Evolutionary conservation across 345 rosid species (phyloP).

Genomic region (Gynandropsis gynandra): DNA sequence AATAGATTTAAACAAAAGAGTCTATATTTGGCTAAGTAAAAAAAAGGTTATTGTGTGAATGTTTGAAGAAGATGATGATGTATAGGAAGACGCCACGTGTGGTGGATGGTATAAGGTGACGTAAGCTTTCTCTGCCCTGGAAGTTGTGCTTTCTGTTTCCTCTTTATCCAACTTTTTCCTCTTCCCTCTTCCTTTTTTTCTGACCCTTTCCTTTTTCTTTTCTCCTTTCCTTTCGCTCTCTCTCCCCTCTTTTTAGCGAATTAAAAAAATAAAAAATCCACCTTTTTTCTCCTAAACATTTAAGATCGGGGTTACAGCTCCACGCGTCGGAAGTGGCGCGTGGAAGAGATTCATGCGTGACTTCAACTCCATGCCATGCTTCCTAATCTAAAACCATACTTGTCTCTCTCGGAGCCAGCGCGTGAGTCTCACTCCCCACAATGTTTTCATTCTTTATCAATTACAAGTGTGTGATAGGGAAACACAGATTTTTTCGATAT

Average conservation of each 20-base stretch:
- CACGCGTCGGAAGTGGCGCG: constrained; percentile 17
- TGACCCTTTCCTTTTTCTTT: constrained; percentile 18
- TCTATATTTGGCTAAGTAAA: no score
- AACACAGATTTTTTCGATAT: no score
- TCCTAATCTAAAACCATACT: background rate
- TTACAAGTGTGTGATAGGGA: no score
- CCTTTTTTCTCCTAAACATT: background rate
- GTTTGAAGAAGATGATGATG: background rate
- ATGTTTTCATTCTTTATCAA: no score
- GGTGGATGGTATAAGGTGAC: constrained; percentile 13
- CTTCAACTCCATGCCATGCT: constrained; percentile 3
- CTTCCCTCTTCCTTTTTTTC: constrained; percentile 15
- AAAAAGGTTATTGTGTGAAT: no score
- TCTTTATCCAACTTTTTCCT: constrained; percentile 23
- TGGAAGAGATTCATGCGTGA: background rate
- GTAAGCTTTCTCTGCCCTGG: constrained; percentile 14
- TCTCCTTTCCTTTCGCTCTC: constrained; percentile 11
- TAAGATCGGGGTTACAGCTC: background rate
- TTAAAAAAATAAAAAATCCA: constrained; percentile 1
- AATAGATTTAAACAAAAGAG: no score
- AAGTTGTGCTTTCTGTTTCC: constrained; percentile 25
- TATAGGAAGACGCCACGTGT: constrained; percentile 20
- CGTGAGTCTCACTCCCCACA: constrained; percentile 8
- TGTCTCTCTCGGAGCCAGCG: constrained; percentile 5
- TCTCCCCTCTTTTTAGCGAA: constrained; percentile 11